Percentiles rank a stretch among this genome's conserved stretches.
These are phyloP conservation scores for Leucogyrophana mollusca DNA, from an alignment of 768 basidiomycete species.

Conservation along the genomic window DNA sequence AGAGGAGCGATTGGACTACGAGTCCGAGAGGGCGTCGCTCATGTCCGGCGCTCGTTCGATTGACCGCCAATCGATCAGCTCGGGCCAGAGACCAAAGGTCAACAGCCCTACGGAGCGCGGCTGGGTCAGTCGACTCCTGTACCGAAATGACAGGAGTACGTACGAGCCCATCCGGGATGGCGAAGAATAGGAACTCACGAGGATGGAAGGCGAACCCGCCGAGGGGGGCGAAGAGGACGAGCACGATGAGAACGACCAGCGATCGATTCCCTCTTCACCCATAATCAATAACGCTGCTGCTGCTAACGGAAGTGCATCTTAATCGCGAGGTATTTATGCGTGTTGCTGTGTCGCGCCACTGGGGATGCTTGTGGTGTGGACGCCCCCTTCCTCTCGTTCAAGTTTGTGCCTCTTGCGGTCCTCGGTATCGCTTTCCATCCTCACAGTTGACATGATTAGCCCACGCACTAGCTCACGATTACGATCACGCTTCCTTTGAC, in stretches of 20 bases:
- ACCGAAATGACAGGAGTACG: conserved; percentile 36
- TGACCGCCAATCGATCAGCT: conserved; percentile 34
- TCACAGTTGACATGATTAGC: conserved; percentile 14
- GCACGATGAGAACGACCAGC: conserved; percentile 11
- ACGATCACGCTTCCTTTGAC: conserved; percentile 4
- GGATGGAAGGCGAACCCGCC: conserved; percentile 40
- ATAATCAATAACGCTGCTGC: conserved; percentile 7
- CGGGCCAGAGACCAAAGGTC: conserved; percentile 21
- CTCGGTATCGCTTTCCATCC: conserved; percentile 24
- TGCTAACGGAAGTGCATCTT: conserved; percentile 9
- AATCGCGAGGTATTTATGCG: conserved; percentile 5
- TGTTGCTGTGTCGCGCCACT: conserved; percentile 6
- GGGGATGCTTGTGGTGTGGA: conserved; percentile 6
- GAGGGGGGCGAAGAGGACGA: conserved; percentile 26
- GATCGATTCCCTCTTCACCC: conserved; percentile 12
- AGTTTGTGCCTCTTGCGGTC: conserved; percentile 1
- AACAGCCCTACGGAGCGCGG: conserved; percentile 27
- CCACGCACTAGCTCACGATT: conserved; percentile 4
- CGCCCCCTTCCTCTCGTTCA: conserved; percentile 7
- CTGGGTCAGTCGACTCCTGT: conserved; percentile 53
- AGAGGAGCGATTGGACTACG: conserved; percentile 66
- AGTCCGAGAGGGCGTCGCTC: conserved; percentile 60
- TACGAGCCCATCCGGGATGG: conserved; percentile 48
- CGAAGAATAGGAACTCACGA: conserved; percentile 59
- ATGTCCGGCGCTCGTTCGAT: conserved; percentile 39